Evolutionary conservation across 106 monocot genomes (phyloP), one percentile per base, ranked within the genome.

Genomic region (Platanthera guangdongensis): DNA sequence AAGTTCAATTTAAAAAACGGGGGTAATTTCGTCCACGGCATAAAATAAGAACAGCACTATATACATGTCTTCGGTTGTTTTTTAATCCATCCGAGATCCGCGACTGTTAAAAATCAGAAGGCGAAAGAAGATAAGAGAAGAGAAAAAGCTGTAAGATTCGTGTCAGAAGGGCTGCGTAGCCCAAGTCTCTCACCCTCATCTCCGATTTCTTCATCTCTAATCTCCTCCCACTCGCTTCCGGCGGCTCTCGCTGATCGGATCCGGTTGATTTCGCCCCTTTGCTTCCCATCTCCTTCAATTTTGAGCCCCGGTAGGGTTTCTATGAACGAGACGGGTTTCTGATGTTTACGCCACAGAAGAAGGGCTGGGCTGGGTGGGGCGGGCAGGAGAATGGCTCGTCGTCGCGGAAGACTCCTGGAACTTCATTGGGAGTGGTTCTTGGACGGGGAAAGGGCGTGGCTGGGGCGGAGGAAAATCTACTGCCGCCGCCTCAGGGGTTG

Each of bases 341-440:
- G 63, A 81, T 81, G 80, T 81, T 81, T 22, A 81, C 80, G 62
- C 80, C 80, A 16, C 80, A 81, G 51, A 81, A 75, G 52, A 75
- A 75, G 55, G 63, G 75, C 54, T 81, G 75, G 80, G 18, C 55
- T 0, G 63, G 75, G 45, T 69, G 67, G 80, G 63, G 75, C 54
- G 69, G 75, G 80, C 72, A 51, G 51, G 72, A 72, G 46, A 72
- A 72, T 50, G 72, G 72, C 10, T 72, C 72, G 50, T 54, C 15
- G 54, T 8, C 8, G 30, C 28, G 74, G 54, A 25, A 71, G 49
- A 70, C 54, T 52, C 25, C 75, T 69, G 75, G 75, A 64, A 59
- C 13, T 57, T 51, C 72, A 14, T 48, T 14, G 7, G 32, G 21
- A 9, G 45, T 12, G 69, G 53, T 75, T 57, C 74, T 75, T 57